phyloP scores from a whole-genome alignment of 495 filamentous ascomycete genomes.

The Neurospora sp. region DNA sequence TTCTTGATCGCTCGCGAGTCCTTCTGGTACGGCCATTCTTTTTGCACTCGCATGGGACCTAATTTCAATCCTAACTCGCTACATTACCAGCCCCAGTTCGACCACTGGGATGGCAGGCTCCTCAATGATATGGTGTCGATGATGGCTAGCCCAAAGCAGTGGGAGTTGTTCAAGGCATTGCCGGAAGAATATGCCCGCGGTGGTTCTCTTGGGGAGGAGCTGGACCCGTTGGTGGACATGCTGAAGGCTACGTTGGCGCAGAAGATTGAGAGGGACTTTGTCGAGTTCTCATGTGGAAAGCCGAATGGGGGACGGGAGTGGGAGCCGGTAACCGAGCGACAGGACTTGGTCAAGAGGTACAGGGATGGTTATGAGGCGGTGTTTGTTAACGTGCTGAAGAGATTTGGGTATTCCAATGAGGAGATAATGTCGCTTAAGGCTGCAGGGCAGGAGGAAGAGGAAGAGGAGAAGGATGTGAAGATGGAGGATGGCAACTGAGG shows the following conservation, averaged over 20 bases:
- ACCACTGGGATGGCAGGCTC: conserved; percentile 33
- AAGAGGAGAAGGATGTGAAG: conserved; percentile 10
- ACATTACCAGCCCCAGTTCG: conserved; percentile 24
- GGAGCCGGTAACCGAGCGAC: not conserved
- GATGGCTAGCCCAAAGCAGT: conserved; percentile 11
- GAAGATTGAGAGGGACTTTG: conserved; percentile 20
- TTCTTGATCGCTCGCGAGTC: conserved; percentile 34
- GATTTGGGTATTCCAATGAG: not conserved
- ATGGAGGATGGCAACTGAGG: conserved; percentile 22
- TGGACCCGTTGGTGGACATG: conserved; percentile 10
- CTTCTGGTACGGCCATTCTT: conserved; percentile 24
- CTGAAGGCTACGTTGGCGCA: conserved; percentile 14
- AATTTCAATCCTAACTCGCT: conserved; percentile 1
- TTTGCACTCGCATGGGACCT: conserved; percentile 16
- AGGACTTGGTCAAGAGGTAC: not conserved
- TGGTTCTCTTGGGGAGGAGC: not conserved
- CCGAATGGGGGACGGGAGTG: not conserved
- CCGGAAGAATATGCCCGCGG: not conserved
- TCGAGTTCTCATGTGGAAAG: not conserved
- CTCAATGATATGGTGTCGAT: conserved; percentile 22
- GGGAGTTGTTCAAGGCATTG: conserved; percentile 1
- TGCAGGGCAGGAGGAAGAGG: conserved; percentile 19
- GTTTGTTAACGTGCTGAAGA: not conserved
- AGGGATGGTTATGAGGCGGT: not conserved
- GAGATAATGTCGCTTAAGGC: conserved; percentile 17